Evolutionary conservation across 805 yeast genomes (phyloP).

Genomic region (Yarrowia osloensis): DNA sequence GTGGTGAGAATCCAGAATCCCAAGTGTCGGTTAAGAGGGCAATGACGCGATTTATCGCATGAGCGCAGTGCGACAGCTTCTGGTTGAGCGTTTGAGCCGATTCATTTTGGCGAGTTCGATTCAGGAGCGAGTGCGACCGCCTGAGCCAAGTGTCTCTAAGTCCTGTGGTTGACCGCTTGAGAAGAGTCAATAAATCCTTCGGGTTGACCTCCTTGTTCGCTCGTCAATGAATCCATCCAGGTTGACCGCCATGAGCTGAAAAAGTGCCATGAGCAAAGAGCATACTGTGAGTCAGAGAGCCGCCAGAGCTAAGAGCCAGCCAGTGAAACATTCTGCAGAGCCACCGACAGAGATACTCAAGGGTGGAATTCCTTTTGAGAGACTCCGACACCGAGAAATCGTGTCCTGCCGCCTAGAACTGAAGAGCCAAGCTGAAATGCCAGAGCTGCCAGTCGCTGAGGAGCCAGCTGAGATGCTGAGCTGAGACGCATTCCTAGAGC

Average conservation of each 20-base stretch:
- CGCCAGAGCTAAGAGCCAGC: neutral
- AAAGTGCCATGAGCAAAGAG: neutral
- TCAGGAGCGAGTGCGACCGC: neutral
- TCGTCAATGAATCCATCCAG: neutral
- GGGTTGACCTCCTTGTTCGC: neutral
- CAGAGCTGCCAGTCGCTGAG: slow-evolving; percentile 1
- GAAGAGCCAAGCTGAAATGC: slow-evolving; percentile 19
- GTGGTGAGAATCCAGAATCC: neutral
- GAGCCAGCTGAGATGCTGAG: neutral
- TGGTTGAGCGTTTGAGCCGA: neutral
- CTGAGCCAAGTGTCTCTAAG: neutral
- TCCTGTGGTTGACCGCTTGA: slow-evolving; percentile 4
- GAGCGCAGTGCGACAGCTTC: neutral
- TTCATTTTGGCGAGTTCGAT: neutral
- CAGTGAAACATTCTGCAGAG: neutral
- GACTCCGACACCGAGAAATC: neutral
- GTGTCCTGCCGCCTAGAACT: slow-evolving; percentile 9
- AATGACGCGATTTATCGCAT: neutral
- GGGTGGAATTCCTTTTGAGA: slow-evolving; percentile 8
- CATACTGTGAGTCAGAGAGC: neutral
- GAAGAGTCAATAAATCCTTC: neutral
- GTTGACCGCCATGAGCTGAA: slow-evolving; percentile 11
- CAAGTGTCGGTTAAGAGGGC: neutral
- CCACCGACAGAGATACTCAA: neutral
- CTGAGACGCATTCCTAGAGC: slow-evolving; percentile 14